Base-by-base conservation (phyloP, 116 monocot species). In the Posidonia oceanica region DNA sequence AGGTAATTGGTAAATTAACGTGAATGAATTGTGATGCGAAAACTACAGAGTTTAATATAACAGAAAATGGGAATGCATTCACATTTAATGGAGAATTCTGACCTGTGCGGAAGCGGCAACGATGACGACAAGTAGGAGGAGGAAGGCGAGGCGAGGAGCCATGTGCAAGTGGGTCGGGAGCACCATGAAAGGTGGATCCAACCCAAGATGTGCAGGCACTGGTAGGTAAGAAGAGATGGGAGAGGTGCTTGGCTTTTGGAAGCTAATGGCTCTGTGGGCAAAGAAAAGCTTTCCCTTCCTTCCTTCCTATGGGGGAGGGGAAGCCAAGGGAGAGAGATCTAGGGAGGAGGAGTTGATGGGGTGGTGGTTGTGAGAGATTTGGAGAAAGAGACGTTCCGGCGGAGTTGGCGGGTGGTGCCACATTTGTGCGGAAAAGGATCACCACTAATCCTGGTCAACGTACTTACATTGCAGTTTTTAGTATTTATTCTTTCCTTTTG, bases 41-140 rank as follows among this genome's bases (percentile, higher is more conserved):
- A 29, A 29, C 29, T 29, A 29, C 29, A 29, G 29, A 29, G 29
- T 29, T 29, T 29, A 29, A 29, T 29, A 29, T 29, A 29, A 29
- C 29, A 29, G 29, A 29, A 29, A 29, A 29, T 1, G 29, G 29
- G 29, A 29, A 29, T 29, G 29, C 29, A 29, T 29, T 29, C 29
- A 29, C 1, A 29, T 29, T 29, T 29, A 29, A 29, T 29, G 29
- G 29, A 29, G 29, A 29, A 29, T 16, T 29, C 23, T 65, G 4
- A 73, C 68, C 18, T 53, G 68, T 52, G 52, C 21, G 16, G 74
- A 39, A 21, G 56, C 39, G 64, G 48, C 38, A 58, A 71, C 11
- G 6, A 57, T 20, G 39, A 78, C 42, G 21, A 83, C 38, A 52
- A 75, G 48, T n/a, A 68, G 36, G 67, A 74, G 70, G 67, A 81